These are phyloP conservation scores for Kodamaea kaohsiungensis DNA, from an alignment of 805 yeast species.

Conservation along the genomic window DNA sequence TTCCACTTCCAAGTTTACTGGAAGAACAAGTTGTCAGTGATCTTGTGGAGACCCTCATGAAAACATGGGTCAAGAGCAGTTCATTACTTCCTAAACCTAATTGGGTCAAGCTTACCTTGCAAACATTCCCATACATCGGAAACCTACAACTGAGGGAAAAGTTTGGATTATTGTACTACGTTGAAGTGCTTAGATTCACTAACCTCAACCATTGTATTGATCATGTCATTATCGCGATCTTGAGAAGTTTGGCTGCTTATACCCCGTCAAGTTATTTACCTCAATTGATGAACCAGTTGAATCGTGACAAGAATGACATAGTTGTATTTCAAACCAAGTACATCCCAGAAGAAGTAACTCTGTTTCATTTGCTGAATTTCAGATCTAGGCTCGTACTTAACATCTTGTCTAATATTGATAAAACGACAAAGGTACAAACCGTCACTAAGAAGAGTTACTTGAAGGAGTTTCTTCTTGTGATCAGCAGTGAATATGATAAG, in stretches of 20 bases:
- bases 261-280: constrained; percentile 28
- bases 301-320: constrained; percentile 16
- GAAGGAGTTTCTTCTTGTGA: constrained; percentile 20
- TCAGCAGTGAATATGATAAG: constrained; percentile 30
- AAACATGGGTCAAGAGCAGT: constrained; percentile 30
- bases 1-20: constrained; percentile 26
- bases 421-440: constrained; percentile 8
- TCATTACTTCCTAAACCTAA: constrained; percentile 19
- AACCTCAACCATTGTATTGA: constrained; percentile 23
- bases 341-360: constrained; percentile 18
- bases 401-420: constrained; percentile 21
- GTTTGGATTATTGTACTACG: constrained; percentile 30
- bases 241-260: constrained; percentile 27
- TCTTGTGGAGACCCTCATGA: constrained; percentile 28
- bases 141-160: constrained; percentile 37
- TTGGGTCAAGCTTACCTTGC: constrained; percentile 41
- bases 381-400: constrained; percentile 20
- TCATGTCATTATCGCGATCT: constrained; percentile 20
- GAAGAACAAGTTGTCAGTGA: constrained; percentile 23
- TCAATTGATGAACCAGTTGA: constrained; percentile 20
- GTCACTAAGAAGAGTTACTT: constrained; percentile 18
- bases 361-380: constrained; percentile 20
- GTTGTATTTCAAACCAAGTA: constrained; percentile 19
- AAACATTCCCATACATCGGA: constrained; percentile 41
- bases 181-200: constrained; percentile 24